Base-by-base conservation (phyloP, 768 basidiomycete genomes). In the Suillus placidus region DNA sequence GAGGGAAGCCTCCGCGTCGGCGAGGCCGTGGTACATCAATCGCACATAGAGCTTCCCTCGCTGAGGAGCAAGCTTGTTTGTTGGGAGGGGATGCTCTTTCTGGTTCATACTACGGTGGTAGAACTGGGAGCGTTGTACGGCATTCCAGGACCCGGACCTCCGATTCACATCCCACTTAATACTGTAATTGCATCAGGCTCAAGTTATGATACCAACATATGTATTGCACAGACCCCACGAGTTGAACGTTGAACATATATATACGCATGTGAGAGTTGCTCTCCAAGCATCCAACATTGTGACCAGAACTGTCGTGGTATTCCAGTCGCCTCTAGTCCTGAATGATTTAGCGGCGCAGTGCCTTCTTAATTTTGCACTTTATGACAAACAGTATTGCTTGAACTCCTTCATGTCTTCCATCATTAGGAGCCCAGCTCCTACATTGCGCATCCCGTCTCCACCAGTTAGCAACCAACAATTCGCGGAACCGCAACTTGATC, bases 61-160 rank as follows among this genome's bases (percentile, higher is more conserved):
- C 78, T 8, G 85, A 85, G 67, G 87, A 87, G 68, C 84, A 82
- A 61, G 78, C 83, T 0, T 84, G 83, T 12, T 71, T 88, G 30
- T 70, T 88, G 30, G 78, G 79, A 38, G 81, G 77, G 18, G 84
- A 87, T 68, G 60, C 76, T 34, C 51, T 77, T 75, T 62, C 76
- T 63, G 60, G 72, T 67, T 64, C 80, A 70, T 73, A 69, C 52
- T 76, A 74, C 13, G 65, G 73, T 42, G 67, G 70, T 62, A 69
- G 65, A 43, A 71, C 72, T 40, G 73, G 71, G 30, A 70, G 75
- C n/a, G 55, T 64, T 5, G 70, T 69, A 51, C 69, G 78, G 34
- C 68, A 75, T 20, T 75, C 79, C 62, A 78, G 79, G 61, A 82
- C 80, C 61, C 80, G 82, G 68, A 72, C 78, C 67, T 81, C 78